Evolutionary conservation across 2,329 filamentous ascomycete species (phyloP), one percentile per base, ranked within the genome.

Genomic region (Fusarium praegraminearum): DNA sequence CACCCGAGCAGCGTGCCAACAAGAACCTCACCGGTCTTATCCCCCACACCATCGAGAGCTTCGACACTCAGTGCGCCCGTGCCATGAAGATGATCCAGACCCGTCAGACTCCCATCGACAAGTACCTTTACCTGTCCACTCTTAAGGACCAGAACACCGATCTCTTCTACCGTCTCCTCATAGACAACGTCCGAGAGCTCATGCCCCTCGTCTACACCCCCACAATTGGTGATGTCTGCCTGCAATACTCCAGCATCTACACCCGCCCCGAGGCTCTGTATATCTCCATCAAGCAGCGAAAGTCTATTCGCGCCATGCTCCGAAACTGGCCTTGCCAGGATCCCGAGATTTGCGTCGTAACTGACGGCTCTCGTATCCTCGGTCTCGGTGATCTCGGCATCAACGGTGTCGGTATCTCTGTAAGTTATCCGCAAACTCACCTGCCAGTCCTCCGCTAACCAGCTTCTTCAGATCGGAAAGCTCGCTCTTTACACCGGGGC

Each of bases 321-420:
- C 86, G 90, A 77, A 98, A 98, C 82, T 99, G 96, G 96, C 94
- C 93, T 30, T 91, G 96, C 80, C 82, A 87, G 70, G 89, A 93
- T 71, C 95, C 97, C 33, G 93, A 98, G 80, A 99, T 99, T 78
- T 97, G 94, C 77, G 94, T 97, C 78, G 91, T 99, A 74, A 98
- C 96, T 18, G 96, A 99, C 79, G 96, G 96, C 66, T 98, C 94
- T 50, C 91, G 96, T 72, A 98, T 90, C 80, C 90, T 94, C 62
- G 95, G 96, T 77, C 89, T 99, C 38, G 96, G 96, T 74, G 96
- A 99, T 81, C 88, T 98, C 60, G 96, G 96, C 73, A 91, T 99
- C 72, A 98, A 98, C 81, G 96, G 96, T 77, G 97, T 98, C 85
- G 96, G 96, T 72, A 99, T 99, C 81, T 94, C 96, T 67, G 95